Evolutionary conservation across 2,329 filamentous ascomycete species (phyloP).

Genomic region (Ophiostoma australiae): DNA sequence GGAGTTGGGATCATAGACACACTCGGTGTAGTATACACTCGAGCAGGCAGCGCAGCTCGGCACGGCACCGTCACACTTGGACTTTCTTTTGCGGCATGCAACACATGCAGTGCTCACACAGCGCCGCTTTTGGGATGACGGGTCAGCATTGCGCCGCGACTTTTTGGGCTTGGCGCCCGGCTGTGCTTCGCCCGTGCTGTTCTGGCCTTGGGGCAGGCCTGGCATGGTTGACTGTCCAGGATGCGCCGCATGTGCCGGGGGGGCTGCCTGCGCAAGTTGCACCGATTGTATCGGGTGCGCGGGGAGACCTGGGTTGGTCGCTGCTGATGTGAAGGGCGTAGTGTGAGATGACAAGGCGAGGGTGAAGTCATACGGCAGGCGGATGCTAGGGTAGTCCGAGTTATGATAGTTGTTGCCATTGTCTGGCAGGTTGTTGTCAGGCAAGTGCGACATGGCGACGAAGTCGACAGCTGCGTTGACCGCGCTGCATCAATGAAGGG

Average conservation of each 20-base stretch:
- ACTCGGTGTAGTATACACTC: slow-evolving; percentile 85
- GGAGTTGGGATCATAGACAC: slow-evolving; percentile 92
- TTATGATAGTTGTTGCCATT: neutral
- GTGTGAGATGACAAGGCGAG: neutral
- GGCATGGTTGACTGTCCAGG: neutral
- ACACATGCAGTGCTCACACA: slow-evolving; percentile 83
- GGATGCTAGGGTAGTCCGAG: neutral
- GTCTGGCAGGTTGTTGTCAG: slow-evolving; percentile 1
- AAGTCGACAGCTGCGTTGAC: neutral
- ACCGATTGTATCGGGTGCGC: neutral
- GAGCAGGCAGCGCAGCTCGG: slow-evolving; percentile 94
- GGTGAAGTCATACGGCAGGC: neutral
- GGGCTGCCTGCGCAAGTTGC: neutral
- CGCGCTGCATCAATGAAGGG: neutral
- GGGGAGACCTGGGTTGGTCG: neutral
- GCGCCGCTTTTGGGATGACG: slow-evolving; percentile 58
- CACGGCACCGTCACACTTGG: slow-evolving; percentile 85
- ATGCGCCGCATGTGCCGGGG: neutral
- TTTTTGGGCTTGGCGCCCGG: slow-evolving; percentile 42
- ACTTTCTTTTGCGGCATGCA: slow-evolving; percentile 72
- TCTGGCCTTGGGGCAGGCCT: neutral
- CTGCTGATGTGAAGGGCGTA: neutral
- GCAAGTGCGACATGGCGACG: slow-evolving; percentile 13
- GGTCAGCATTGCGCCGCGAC: slow-evolving; percentile 45
- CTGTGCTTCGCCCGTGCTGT: neutral